phyloP scores from a whole-genome alignment of 164 flowering plant species.

The Echeveria elegans region DNA sequence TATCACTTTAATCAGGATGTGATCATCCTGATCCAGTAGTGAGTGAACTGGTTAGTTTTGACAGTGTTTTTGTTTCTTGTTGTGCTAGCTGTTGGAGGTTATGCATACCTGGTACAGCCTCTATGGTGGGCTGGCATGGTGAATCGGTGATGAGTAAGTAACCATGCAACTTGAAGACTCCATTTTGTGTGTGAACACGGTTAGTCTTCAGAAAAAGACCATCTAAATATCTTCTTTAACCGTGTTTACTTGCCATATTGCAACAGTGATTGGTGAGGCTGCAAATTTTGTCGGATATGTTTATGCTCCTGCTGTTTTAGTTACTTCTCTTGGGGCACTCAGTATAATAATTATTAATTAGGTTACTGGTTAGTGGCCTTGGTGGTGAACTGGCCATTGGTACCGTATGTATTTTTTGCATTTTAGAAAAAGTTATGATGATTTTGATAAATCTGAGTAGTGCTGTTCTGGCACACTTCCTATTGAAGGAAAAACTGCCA shows the following conservation, averaged over 20 bases:
- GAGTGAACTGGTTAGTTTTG: neutral
- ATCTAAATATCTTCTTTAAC: constrained; percentile 3
- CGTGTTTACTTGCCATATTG: constrained; percentile 6
- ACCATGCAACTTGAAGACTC: neutral
- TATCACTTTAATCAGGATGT: neutral
- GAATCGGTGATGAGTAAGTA: constrained; percentile 72
- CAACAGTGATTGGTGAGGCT: constrained; percentile 85
- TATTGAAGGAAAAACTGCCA: constrained; percentile 70
- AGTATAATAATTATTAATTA: constrained; percentile 86
- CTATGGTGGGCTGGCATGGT: constrained; percentile 98
- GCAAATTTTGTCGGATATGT: constrained; percentile 90
- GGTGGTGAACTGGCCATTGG: no score
- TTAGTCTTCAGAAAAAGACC: neutral
- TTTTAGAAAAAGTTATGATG: constrained; percentile 12
- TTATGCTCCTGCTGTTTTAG: constrained; percentile 90
- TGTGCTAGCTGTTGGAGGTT: constrained; percentile 71
- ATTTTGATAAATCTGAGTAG: constrained; percentile 17
- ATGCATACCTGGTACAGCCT: constrained; percentile 73
- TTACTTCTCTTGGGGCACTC: constrained; percentile 88
- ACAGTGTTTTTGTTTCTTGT: constrained; percentile 2
- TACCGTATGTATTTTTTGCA: neutral
- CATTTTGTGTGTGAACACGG: neutral
- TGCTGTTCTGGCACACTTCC: constrained; percentile 58
- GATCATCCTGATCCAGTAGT: no score
- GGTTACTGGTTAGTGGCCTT: constrained; percentile 40